Base-by-base conservation (phyloP, 2,329 filamentous ascomycete genomes). In the Fonsecaea pedrosoi region DNA sequence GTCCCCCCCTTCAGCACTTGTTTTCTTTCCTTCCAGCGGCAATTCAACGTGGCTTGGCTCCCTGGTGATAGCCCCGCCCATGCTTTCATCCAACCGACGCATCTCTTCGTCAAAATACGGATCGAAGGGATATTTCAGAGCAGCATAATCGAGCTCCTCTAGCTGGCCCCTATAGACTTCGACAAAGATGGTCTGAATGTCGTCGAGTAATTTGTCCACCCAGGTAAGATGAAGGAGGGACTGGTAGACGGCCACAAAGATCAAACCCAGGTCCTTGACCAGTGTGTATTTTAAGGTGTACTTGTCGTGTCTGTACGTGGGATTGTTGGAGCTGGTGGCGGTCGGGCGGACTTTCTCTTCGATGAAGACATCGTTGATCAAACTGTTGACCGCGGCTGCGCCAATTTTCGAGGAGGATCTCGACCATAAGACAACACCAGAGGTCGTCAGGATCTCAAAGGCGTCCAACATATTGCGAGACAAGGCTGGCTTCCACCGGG, bases 191-290 rank as follows among this genome's bases (percentile, higher is more conserved):
- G 91, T 93, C 77, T 90, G 92, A 74, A 98, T 92, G 75, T 98
- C 96, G 76, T 97, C 94, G 72, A 99, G 88, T 56, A 99, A 89
- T 78, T 95, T 93, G 79, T 99, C 95, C 71, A 98, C 92, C 95
- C 96, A 99, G 12, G 92, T 94, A 8, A 99, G 87, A 78, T 97
- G 94, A 35, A 99, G 86, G 37, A 99, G 87, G 45, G 94, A 97
- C 77, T 96, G 92, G 79, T 99, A 99, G 71, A 99, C 95, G 71
- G 94, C 95, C 75, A 98, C 94, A 79, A 99, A 99, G 71, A 99
- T 96, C 71, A 99, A 82, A 48, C 94, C 93, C 61, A 98, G 83
- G 76, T 99, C 95, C 81, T 97, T 98, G 62, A 90, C 90, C 40
- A 91, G 88, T 4, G 92, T 93, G 92, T 94, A 99, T 81, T 95